Conservation (phyloP, 768 basidiomycete species). For the Naganishia vishniacii region DNA sequence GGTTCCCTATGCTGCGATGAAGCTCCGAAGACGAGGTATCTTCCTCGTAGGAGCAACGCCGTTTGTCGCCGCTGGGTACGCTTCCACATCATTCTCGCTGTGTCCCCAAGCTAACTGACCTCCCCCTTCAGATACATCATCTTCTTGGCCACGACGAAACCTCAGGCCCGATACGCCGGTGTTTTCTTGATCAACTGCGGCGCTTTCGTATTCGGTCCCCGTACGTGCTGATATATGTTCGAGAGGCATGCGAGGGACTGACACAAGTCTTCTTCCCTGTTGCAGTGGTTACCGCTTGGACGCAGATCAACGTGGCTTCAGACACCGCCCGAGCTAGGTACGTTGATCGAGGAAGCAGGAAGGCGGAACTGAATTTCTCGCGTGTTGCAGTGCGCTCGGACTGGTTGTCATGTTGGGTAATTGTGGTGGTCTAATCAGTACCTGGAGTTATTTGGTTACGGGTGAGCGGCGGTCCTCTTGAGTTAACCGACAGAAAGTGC, state of each 20-base stretch:
- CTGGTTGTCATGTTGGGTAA: conserved; percentile 33
- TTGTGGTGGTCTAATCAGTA: conserved; percentile 26
- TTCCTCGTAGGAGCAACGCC: conserved; percentile 27
- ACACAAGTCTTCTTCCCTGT: neutral
- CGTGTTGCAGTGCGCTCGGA: conserved; percentile 25
- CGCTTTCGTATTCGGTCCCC: conserved; percentile 20
- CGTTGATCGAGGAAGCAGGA: neutral
- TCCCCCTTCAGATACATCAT: conserved; percentile 3
- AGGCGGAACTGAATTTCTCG: neutral
- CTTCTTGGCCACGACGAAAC: conserved; percentile 22
- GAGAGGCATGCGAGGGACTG: neutral
- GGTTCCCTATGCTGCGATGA: conserved; percentile 32
- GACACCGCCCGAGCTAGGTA: conserved; percentile 29
- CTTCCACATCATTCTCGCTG: conserved; percentile 5
- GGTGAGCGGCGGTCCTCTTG: neutral
- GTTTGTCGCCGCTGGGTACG: conserved; percentile 29
- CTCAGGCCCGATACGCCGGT: conserved; percentile 25
- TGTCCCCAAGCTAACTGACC: conserved; percentile 16
- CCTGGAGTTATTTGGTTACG: conserved; percentile 23
- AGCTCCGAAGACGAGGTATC: conserved; percentile 26
- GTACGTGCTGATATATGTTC: neutral
- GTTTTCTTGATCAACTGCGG: conserved; percentile 28
- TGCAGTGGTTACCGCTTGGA: conserved; percentile 30
- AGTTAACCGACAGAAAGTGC: neutral
- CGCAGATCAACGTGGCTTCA: conserved; percentile 29